These are phyloP conservation scores for Claviceps africana DNA, from an alignment of 2,329 filamentous ascomycete species.

Conservation along the genomic window DNA sequence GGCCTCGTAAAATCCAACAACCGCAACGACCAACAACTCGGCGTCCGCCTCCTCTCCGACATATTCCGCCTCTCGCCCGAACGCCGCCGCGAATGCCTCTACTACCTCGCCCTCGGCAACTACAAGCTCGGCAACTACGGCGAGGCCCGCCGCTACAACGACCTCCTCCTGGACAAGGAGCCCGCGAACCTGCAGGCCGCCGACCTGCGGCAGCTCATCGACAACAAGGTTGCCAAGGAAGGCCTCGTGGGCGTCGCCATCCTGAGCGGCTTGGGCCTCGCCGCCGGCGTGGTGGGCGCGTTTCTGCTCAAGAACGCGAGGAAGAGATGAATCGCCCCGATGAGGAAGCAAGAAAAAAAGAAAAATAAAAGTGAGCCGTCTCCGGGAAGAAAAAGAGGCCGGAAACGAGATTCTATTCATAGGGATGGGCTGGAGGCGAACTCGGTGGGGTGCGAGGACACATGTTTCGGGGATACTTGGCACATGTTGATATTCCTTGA, in stretches of 20 bases:
- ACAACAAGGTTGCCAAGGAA: constrained; percentile 92
- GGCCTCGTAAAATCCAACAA: constrained; percentile 86
- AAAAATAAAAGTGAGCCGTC: too few relatives aligned
- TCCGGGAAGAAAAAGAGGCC: too few relatives aligned
- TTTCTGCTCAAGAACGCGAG: constrained; percentile 67
- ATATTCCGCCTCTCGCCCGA: constrained; percentile 93
- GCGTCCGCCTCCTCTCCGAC: constrained; percentile 83
- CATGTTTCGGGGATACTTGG: too few relatives aligned
- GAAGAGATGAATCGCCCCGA: constrained; percentile 35
- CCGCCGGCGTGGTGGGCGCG: constrained; percentile 82
- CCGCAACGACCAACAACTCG: constrained; percentile 81
- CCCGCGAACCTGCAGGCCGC: constrained; percentile 80
- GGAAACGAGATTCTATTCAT: too few relatives aligned
- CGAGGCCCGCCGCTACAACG: constrained; percentile 89
- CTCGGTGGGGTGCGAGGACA: too few relatives aligned
- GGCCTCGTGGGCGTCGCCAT: constrained; percentile 90
- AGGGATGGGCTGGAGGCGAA: too few relatives aligned
- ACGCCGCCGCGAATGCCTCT: constrained; percentile 90
- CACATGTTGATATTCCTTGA: too few relatives aligned
- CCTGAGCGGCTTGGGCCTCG: constrained; percentile 81
- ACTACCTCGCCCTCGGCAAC: constrained; percentile 93
- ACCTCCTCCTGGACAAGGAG: constrained; percentile 80
- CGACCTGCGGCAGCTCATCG: constrained; percentile 75
- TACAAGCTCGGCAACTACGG: constrained; percentile 98
- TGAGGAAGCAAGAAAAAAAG: too few relatives aligned